These are phyloP conservation scores for Lunularia cruciata DNA, from an alignment of 225 moss, liverwort and hornwort species.

Conservation along the genomic window DNA sequence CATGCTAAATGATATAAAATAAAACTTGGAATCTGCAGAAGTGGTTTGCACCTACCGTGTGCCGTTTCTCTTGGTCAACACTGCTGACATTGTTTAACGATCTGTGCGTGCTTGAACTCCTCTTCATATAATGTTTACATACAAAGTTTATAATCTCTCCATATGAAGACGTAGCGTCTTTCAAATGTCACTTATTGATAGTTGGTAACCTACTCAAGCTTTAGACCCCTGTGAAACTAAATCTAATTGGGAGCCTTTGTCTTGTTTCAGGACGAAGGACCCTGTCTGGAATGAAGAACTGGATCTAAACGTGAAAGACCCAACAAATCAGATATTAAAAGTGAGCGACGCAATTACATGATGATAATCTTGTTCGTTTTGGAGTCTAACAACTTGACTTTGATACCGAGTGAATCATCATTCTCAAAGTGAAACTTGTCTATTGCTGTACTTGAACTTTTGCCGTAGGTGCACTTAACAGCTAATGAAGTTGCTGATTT, in stretches of 20 bases:
- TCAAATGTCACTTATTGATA: too few species aligned
- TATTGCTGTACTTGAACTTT: not conserved
- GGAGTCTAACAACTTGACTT: not conserved
- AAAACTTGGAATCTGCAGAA: too few species aligned
- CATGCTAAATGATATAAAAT: too few species aligned
- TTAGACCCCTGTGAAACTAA: too few species aligned
- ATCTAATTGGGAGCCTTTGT: not conserved
- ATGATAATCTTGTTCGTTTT: not conserved
- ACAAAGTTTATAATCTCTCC: too few species aligned
- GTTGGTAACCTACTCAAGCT: not conserved
- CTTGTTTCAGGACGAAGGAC: constrained; percentile 58
- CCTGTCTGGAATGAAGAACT: constrained; percentile 90
- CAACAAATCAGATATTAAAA: constrained; percentile 53
- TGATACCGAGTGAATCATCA: not conserved
- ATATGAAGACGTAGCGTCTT: too few species aligned
- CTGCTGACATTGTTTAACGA: not conserved
- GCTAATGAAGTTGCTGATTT: not conserved
- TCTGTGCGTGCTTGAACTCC: not conserved
- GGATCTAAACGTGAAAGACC: constrained; percentile 64
- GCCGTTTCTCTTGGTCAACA: not conserved
- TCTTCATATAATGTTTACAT: not conserved
- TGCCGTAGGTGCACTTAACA: not conserved
- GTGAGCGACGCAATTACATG: constrained; percentile 33
- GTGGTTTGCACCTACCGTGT: too few species aligned
- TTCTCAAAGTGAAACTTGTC: not conserved